phyloP scores from a whole-genome alignment of 164 flowering plant genomes.

The Dillenia suffruticosa region DNA sequence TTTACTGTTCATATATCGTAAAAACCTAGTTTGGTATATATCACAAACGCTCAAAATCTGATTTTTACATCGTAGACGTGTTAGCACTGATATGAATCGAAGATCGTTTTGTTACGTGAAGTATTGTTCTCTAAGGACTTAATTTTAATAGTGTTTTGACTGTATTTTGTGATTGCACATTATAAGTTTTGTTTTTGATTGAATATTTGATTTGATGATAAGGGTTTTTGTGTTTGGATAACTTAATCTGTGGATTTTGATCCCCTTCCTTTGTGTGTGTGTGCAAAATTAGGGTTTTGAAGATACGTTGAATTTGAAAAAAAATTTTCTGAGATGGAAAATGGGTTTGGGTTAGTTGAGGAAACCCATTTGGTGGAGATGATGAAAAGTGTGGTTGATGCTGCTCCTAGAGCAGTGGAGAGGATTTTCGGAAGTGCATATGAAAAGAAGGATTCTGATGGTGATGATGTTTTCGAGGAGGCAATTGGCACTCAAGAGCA shows the following conservation, averaged over 20 bases:
- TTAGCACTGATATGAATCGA: not conserved
- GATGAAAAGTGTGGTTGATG: constrained; percentile 20
- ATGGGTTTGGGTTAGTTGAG: constrained; percentile 29
- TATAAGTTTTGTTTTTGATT: not conserved
- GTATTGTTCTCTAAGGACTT: not conserved
- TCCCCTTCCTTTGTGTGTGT: not conserved
- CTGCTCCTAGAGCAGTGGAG: constrained; percentile 20
- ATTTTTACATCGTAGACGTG: constrained; percentile 1
- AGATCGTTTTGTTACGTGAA: not conserved
- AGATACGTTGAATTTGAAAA: no score
- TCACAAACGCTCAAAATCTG: not conserved
- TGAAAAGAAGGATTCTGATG: constrained; percentile 32
- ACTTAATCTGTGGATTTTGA: not conserved
- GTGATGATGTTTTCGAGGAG: constrained; percentile 54
- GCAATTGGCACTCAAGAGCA: constrained; percentile 20
- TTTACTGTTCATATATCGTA: not conserved
- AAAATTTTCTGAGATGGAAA: constrained; percentile 35
- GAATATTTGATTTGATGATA: not conserved
- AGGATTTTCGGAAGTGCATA: constrained; percentile 19
- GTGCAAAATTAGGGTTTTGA: constrained; percentile 1
- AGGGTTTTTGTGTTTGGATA: not conserved
- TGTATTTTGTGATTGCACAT: not conserved
- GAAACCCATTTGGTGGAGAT: constrained; percentile 19
- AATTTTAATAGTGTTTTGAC: not conserved
- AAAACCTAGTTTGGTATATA: not conserved